phyloP scores from a whole-genome alignment of 192 early-diverging fungal genomes.

The Chytriomyces hyalinus region DNA sequence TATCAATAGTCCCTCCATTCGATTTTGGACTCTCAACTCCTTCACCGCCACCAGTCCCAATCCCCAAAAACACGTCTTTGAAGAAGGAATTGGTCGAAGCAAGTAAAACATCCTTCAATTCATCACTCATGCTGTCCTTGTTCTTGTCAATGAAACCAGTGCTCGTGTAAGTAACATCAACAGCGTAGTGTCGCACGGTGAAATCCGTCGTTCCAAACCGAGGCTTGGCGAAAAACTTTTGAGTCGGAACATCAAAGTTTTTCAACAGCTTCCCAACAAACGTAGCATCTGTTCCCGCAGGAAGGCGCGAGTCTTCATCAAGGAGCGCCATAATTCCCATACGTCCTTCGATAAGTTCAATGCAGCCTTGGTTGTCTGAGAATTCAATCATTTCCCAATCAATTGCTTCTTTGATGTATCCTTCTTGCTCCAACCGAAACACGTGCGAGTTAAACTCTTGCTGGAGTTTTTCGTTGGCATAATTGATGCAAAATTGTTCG shows the following conservation, averaged over 20 bases:
- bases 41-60: slow-evolving; percentile 13
- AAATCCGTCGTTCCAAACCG: slow-evolving; percentile 79
- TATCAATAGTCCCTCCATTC: not conserved
- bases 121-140: slow-evolving; percentile 90
- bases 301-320: slow-evolving; percentile 83
- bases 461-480: slow-evolving; percentile 94
- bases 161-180: slow-evolving; percentile 83
- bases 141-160: slow-evolving; percentile 93
- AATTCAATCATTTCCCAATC: slow-evolving; percentile 76
- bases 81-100: slow-evolving; percentile 77
- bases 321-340: slow-evolving; percentile 87
- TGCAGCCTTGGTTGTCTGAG: slow-evolving; percentile 94
- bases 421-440: slow-evolving; percentile 94
- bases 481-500: slow-evolving; percentile 91
- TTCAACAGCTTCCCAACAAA: slow-evolving; percentile 82
- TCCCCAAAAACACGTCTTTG: slow-evolving; percentile 66
- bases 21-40: not conserved
- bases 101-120: slow-evolving; percentile 75
- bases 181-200: slow-evolving; percentile 86
- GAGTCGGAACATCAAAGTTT: slow-evolving; percentile 68
- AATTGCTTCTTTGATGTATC: slow-evolving; percentile 74
- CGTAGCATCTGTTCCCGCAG: slow-evolving; percentile 73
- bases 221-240: slow-evolving; percentile 76
- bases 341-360: slow-evolving; percentile 87
- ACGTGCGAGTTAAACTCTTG: slow-evolving; percentile 96